Evolutionary conservation across 495 filamentous ascomycete genomes (phyloP), one percentile per base, ranked within the genome.

Genomic region (Paragyromitra xinjiangensis): DNA sequence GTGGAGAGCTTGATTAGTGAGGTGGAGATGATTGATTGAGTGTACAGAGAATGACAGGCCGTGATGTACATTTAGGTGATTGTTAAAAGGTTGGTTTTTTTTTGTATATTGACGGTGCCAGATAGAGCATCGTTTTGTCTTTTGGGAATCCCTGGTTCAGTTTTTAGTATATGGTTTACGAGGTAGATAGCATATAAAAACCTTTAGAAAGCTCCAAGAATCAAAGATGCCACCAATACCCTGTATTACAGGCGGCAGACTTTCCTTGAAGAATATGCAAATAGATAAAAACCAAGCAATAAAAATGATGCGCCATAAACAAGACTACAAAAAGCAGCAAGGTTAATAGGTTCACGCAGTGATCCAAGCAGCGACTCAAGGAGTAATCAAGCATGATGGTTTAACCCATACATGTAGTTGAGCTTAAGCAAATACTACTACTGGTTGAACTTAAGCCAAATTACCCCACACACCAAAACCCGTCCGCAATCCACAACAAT

Each of bases 11-110:
- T 77, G 61, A 64, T 77, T n/a, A 26, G 39, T 63, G 74, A 77
- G 26, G 74, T 77, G 26, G 74, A 77, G 81, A 81, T 56, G 89
- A 88, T 71, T 48, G 68, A 78, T 29, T 71, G 29, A 62, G 40
- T 12, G 24, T 12, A 19, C 24, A n/a, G 11, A 48, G 34, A 53
- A 16, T 37, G 34, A 19, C 7, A 14, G 53, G 24, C 16, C 45
- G n/a, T 48, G 16, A 37, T 66, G 24, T n/a, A n/a, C 3, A 8
- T 58, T 58, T 6, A 2, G 40, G 40, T 34, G 29, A 9, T 45
- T 42, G 6, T 40, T 12, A 42, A 26, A 45, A 19, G 19, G 22
- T 69, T 45, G 68, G 55, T 6, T 62, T 70, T 1, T 61, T 48
- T 70, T 22, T 71, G 11, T 26, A 40, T 63, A 39, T 61, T 61